Evolutionary conservation across 2,329 filamentous ascomycete genomes (phyloP).

Genomic region (Epichloe scottii): DNA sequence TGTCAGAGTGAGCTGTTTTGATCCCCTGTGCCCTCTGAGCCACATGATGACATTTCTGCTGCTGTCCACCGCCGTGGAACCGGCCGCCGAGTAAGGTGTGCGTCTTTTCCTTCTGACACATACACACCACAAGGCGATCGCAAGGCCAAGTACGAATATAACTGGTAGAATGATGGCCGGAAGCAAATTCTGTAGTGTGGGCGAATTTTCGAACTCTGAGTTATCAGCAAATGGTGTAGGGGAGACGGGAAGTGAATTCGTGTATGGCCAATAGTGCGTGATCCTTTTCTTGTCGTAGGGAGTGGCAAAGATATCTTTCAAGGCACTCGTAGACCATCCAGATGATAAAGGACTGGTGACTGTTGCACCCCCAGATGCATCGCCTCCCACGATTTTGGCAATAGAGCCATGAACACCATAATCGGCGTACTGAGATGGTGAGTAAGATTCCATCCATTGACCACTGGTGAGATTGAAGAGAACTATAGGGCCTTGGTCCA

Average conservation of each 20-base stretch:
- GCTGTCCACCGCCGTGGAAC: conserved; percentile 32
- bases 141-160: conserved; percentile 8
- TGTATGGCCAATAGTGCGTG: conserved; percentile 48
- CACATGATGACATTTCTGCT: conserved; percentile 37
- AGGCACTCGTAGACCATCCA: conserved; percentile 36
- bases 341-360: conserved; percentile 48
- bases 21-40: conserved; percentile 33
- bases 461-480: conserved; percentile 63
- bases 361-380: conserved; percentile 54
- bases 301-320: conserved; percentile 40
- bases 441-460: conserved; percentile 58
- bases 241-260: conserved; percentile 8
- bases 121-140: conserved; percentile 36
- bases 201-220: background rate
- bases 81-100: conserved; percentile 18
- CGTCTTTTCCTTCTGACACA: conserved; percentile 35
- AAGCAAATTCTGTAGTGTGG: conserved; percentile 4
- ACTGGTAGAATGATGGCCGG: conserved; percentile 9
- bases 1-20: conserved; percentile 21
- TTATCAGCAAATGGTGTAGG: background rate
- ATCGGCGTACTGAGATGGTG: conserved; percentile 45
- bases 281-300: conserved; percentile 46
- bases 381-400: conserved; percentile 54
- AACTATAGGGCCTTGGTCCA: conserved; percentile 40
- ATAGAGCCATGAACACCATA: conserved; percentile 60